Evolutionary conservation across 495 filamentous ascomycete species (phyloP).

Genomic region (Collariella sp.): DNA sequence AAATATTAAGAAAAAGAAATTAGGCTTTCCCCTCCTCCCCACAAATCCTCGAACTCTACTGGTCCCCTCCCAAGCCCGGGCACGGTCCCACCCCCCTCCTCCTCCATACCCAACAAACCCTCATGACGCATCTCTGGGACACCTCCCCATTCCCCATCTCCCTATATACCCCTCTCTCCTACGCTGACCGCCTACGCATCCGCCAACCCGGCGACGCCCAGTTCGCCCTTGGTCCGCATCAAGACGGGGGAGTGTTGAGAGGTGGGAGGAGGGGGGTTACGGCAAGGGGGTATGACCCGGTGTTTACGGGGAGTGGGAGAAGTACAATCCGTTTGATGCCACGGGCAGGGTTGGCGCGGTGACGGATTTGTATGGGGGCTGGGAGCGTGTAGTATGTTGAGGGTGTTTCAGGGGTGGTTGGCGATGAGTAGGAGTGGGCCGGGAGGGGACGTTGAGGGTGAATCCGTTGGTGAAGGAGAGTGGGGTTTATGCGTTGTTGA

Average conservation of each 20-base stretch:
- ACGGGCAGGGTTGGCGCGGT: conserved; percentile 57
- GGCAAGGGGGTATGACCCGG: conserved; percentile 60
- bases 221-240: conserved; percentile 79
- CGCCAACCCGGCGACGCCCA: conserved; percentile 62
- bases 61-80: conserved; percentile 67
- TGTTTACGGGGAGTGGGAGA: conserved; percentile 73
- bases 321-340: conserved; percentile 71
- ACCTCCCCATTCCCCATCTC: conserved; percentile 49
- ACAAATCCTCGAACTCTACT: conserved; percentile 84
- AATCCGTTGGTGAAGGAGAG: conserved; percentile 67
- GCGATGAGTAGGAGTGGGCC: conserved; percentile 63
- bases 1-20: conserved; percentile 13
- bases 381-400: conserved; percentile 74
- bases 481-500: conserved; percentile 73
- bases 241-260: conserved; percentile 75
- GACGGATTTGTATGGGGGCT: conserved; percentile 76
- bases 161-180: conserved; percentile 53
- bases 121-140: conserved; percentile 70
- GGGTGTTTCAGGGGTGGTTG: conserved; percentile 85
- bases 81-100: conserved; percentile 65
- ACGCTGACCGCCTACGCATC: conserved; percentile 79
- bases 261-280: conserved; percentile 80
- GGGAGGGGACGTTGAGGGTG: conserved; percentile 76
- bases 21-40: conserved; percentile 49
- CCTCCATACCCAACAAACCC: conserved; percentile 56